A percentile compares a stretch with the other conserved stretches of the same genome.
These are phyloP conservation scores for Leccinum truebloodii DNA, from an alignment of 768 basidiomycete genomes.

Conservation along the genomic window DNA sequence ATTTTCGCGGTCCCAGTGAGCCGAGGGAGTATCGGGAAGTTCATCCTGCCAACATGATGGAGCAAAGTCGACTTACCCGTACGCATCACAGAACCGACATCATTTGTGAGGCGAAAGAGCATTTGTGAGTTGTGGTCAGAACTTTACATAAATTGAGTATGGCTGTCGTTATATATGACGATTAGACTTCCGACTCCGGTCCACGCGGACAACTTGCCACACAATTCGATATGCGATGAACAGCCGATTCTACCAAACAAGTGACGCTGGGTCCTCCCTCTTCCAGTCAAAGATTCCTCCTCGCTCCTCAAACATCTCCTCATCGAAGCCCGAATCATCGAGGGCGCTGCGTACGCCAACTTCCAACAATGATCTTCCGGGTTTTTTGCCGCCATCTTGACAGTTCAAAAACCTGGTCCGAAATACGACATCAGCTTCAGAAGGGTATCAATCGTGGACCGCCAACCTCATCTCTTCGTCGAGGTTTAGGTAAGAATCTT, in stretches of 20 bases:
- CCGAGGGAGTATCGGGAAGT: not conserved
- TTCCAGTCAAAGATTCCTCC: conserved; percentile 42
- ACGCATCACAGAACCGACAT: not conserved
- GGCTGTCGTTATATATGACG: not conserved
- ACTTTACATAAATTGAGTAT: not conserved
- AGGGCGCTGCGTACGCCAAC: conserved; percentile 37
- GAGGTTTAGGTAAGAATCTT: no score
- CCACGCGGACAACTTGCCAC: not conserved
- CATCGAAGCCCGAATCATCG: conserved; percentile 37
- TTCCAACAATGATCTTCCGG: conserved; percentile 30
- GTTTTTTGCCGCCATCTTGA: conserved; percentile 34
- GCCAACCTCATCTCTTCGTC: conserved; percentile 41
- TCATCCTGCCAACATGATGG: not conserved
- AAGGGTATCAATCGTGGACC: not conserved
- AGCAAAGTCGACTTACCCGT: not conserved
- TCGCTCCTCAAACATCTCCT: conserved; percentile 30
- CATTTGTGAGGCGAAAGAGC: not conserved
- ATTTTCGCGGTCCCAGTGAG: not conserved
- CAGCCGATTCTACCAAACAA: conserved; percentile 3
- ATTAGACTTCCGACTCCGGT: not conserved
- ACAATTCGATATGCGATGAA: not conserved
- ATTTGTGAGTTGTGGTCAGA: not conserved
- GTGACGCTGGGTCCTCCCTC: conserved; percentile 4
- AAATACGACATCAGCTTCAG: not conserved
- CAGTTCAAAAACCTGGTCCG: conserved; percentile 36